Evolutionary conservation across 352 stramenopile species (phyloP).

Genomic region (Phytopythium ostracodes): DNA sequence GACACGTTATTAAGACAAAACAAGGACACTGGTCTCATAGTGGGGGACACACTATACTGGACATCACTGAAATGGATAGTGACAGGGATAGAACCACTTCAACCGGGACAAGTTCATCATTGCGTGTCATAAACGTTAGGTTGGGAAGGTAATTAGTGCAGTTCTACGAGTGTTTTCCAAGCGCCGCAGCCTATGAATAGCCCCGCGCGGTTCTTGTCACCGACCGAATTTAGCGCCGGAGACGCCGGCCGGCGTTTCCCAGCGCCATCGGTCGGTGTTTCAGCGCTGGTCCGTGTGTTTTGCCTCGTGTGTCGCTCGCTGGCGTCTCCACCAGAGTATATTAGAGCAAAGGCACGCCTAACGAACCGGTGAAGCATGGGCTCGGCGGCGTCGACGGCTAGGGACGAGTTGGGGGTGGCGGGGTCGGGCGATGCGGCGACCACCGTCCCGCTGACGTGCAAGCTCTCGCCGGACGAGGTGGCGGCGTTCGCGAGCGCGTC

Average conservation of each 20-base stretch:
- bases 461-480: constrained; percentile 50
- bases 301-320: too few species aligned
- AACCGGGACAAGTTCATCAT: background rate
- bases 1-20: background rate
- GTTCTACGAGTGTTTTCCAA: too few species aligned
- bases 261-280: too few species aligned
- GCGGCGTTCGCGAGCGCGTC: constrained; percentile 30
- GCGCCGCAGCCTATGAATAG: background rate
- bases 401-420: constrained; percentile 30
- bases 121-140: too few species aligned
- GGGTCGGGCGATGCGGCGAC: background rate
- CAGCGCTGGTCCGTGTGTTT: background rate
- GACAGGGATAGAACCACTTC: background rate
- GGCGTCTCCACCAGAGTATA: too few species aligned
- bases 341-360: background rate
- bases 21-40: background rate
- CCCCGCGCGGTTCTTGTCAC: too few species aligned
- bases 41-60: background rate
- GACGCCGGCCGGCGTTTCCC: too few species aligned
- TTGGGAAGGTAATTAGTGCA: too few species aligned
- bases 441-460: constrained; percentile 32
- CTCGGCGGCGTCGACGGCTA: constrained; percentile 54
- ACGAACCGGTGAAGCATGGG: constrained; percentile 30
- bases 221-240: background rate
- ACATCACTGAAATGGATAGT: background rate